These are phyloP conservation scores for Lentinula sp. DNA, from an alignment of 768 basidiomycete genomes.

Conservation along the genomic window DNA sequence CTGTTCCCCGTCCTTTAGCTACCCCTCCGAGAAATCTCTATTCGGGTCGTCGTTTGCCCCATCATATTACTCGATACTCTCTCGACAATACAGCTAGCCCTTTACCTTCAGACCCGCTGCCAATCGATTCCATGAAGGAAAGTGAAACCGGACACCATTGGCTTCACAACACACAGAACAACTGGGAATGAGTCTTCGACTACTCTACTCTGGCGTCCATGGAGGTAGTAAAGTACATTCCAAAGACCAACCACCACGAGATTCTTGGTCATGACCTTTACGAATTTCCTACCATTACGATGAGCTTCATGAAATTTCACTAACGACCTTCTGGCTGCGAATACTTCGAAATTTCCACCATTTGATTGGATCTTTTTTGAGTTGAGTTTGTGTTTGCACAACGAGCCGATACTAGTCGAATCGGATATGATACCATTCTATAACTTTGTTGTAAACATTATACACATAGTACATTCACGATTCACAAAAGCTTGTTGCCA, in stretches of 20 bases:
- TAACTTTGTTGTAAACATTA: not conserved
- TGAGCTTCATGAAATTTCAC: not conserved
- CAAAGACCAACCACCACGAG: not conserved
- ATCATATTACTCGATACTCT: not conserved
- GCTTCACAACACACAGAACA: too few species aligned
- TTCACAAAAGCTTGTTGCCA: not conserved
- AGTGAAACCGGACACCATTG: too few species aligned
- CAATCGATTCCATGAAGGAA: not conserved
- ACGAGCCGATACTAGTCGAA: too few species aligned
- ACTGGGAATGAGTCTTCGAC: too few species aligned
- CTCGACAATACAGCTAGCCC: not conserved
- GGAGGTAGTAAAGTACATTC: not conserved
- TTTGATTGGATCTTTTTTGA: not conserved
- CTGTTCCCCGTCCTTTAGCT: not conserved
- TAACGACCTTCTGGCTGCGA: not conserved
- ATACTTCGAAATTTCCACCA: not conserved
- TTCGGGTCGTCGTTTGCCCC: not conserved
- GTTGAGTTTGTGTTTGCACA: too few species aligned
- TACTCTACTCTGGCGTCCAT: too few species aligned
- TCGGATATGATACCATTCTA: too few species aligned
- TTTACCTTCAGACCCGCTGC: not conserved
- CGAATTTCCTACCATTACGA: not conserved
- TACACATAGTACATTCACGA: not conserved
- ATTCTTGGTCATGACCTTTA: not conserved
- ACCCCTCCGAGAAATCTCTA: not conserved